These are phyloP conservation scores for Pseudocercospora eumusae DNA, from an alignment of 2,329 filamentous ascomycete genomes.

Conservation along the genomic window DNA sequence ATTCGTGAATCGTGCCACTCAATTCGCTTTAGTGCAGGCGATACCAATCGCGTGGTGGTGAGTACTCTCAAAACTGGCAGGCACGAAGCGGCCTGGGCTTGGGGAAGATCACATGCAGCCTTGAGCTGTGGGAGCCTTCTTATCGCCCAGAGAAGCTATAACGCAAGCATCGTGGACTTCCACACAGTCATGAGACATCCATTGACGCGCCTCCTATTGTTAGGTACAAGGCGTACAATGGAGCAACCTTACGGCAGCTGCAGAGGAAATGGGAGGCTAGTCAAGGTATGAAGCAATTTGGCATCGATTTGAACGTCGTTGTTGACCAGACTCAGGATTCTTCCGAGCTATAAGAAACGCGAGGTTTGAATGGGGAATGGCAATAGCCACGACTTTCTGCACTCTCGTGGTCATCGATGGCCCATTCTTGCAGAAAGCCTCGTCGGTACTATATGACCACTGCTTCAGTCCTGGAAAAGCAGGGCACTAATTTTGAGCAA, in stretches of 20 bases:
- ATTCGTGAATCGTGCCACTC: slow-evolving; percentile 12
- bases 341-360: slow-evolving; percentile 9
- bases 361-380: slow-evolving; percentile 10
- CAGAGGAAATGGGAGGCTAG: slow-evolving; percentile 21
- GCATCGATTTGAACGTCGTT: neutral
- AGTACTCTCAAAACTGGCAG: too few species aligned
- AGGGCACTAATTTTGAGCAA: neutral
- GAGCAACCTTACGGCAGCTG: slow-evolving; percentile 11
- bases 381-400: slow-evolving; percentile 15
- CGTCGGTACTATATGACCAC: neutral
- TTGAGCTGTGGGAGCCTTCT: too few species aligned
- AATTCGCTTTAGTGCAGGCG: slow-evolving; percentile 17
- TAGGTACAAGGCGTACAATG: slow-evolving; percentile 16
- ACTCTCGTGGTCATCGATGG: slow-evolving; percentile 18
- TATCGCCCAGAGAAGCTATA: too few species aligned
- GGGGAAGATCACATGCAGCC: too few species aligned
- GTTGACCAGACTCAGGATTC: slow-evolving; percentile 1
- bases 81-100: too few species aligned
- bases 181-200: too few species aligned
- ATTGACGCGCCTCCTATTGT: too few species aligned
- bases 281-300: neutral
- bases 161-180: too few species aligned
- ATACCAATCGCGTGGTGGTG: slow-evolving; percentile 19
- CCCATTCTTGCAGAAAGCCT: slow-evolving; percentile 14
- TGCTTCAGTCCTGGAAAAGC: neutral